Percentiles rank a stretch among this genome's conserved stretches.
phyloP scores from a whole-genome alignment of 257 asterid genomes.

The Plantago elongata region DNA sequence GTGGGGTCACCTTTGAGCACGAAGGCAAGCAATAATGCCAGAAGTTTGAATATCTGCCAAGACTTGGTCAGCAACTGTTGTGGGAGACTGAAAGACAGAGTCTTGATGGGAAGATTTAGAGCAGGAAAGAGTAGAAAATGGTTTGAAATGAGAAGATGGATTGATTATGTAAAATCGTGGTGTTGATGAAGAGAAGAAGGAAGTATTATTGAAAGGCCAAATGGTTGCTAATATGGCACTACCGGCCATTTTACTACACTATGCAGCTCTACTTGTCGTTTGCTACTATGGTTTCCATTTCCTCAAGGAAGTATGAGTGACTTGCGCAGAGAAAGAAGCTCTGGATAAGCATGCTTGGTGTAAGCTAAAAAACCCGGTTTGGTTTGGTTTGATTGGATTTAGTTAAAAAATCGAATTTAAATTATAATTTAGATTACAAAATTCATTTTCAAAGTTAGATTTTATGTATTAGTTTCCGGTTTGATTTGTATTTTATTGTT shows the following conservation, averaged over 20 bases:
- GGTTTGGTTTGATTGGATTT: too few relatives aligned
- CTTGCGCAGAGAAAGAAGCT: not conserved
- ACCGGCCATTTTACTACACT: not conserved
- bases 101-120: constrained; percentile 14
- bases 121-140: constrained; percentile 3
- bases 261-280: too few relatives aligned
- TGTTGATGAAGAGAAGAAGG: constrained; percentile 14
- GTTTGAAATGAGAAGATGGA: constrained; percentile 9
- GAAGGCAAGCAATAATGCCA: constrained; percentile 79
- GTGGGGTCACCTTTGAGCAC: constrained; percentile 69
- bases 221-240: constrained; percentile 18
- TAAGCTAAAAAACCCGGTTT: too few relatives aligned
- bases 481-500: too few relatives aligned
- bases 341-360: not conserved
- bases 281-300: too few relatives aligned
- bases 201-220: constrained; percentile 10
- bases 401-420: too few relatives aligned
- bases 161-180: not conserved
- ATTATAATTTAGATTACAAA: too few relatives aligned
- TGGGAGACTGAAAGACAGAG: constrained; percentile 13
- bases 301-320: not conserved
- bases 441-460: too few relatives aligned
- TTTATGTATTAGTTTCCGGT: too few relatives aligned
- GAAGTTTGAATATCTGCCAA: constrained; percentile 51
- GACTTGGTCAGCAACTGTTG: constrained; percentile 35